These are phyloP conservation scores for Beta lomatogona DNA, from an alignment of 179 eudicot genomes.

Conservation along the genomic window DNA sequence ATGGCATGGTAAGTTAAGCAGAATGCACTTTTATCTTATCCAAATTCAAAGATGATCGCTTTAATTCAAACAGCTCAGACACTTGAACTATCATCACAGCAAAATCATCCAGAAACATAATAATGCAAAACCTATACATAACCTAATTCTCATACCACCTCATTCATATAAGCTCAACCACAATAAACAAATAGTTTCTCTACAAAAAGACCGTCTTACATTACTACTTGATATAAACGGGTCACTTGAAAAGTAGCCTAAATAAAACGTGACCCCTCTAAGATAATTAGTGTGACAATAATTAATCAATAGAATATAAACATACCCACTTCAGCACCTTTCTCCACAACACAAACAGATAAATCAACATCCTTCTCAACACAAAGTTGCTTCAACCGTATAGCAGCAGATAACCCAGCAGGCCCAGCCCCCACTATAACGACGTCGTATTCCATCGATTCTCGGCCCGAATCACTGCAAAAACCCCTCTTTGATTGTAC, in stretches of 20 bases:
- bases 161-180: background rate
- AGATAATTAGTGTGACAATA: background rate
- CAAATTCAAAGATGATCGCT: slow-evolving; percentile 5
- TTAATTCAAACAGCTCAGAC: background rate
- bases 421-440: slow-evolving; percentile 97
- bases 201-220: no score
- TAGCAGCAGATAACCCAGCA: slow-evolving; percentile 97
- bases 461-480: slow-evolving; percentile 50
- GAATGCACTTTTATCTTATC: background rate
- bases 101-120: background rate
- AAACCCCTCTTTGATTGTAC: slow-evolving; percentile 41
- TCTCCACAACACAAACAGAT: slow-evolving; percentile 96
- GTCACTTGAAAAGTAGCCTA: no score
- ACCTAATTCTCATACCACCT: background rate
- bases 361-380: slow-evolving; percentile 63
- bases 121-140: background rate
- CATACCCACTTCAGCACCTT: slow-evolving; percentile 93
- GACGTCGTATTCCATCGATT: slow-evolving; percentile 74
- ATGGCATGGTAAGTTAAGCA: background rate
- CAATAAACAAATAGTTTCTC: background rate
- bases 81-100: background rate
- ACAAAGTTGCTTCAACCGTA: slow-evolving; percentile 78
- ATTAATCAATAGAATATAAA: background rate
- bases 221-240: no score
- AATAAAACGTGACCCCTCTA: no score